A percentile compares a stretch with the other conserved stretches of the same genome.
Evolutionary conservation across 148 eudicot species (phyloP).

Genomic region (Tetragonia tetragonoides): DNA sequence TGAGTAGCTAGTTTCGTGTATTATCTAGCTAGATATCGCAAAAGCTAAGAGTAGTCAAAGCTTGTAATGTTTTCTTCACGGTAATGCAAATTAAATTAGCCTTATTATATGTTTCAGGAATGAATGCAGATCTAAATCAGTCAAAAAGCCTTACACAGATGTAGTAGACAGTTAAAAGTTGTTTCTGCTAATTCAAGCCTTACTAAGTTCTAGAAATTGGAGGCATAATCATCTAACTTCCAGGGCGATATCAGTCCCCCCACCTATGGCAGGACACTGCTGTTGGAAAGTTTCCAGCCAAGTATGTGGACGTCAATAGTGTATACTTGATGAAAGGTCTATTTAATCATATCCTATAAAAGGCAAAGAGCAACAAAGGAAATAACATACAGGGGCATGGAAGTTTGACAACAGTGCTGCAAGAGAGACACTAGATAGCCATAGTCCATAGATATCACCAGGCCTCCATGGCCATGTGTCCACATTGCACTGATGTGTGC

Average conservation of each 20-base stretch:
- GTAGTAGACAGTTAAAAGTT: not conserved
- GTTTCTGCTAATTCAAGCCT: not conserved
- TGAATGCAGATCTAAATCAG: not conserved
- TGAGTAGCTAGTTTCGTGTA: slow-evolving; percentile 20
- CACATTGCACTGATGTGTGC: too few species aligned
- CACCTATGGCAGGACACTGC: too few species aligned
- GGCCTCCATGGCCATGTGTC: too few species aligned
- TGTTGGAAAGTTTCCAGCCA: too few species aligned
- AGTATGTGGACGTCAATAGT: too few species aligned
- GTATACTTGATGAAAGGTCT: too few species aligned
- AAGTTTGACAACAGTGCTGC: too few species aligned
- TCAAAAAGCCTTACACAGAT: not conserved
- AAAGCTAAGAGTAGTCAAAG: not conserved
- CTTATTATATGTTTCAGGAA: not conserved
- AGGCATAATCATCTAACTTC: not conserved
- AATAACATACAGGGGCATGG: too few species aligned
- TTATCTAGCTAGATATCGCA: slow-evolving; percentile 2
- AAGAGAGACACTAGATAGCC: too few species aligned
- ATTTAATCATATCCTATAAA: too few species aligned
- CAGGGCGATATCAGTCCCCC: not conserved
- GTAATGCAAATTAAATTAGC: not conserved
- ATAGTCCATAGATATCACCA: too few species aligned
- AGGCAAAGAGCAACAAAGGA: too few species aligned
- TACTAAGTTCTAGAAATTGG: not conserved
- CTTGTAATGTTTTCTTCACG: slow-evolving; percentile 4